Conservation (phyloP, 2,329 filamentous ascomycete genomes). For the Fusarium verticillioides region DNA sequence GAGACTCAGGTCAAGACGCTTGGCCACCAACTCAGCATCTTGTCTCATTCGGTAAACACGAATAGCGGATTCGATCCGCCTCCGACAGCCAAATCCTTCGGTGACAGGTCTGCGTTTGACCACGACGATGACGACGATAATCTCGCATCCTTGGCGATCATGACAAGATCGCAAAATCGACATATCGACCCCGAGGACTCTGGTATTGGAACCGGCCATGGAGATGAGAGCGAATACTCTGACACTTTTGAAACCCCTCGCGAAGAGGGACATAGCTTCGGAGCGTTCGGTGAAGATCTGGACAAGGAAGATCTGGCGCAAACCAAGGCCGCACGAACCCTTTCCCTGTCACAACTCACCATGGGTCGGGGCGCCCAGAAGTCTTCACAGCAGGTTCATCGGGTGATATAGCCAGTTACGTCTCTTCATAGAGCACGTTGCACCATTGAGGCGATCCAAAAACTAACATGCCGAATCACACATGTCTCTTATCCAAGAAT, state of each 20-base stretch:
- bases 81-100: slow-evolving; percentile 51
- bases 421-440: neutral
- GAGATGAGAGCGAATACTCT: slow-evolving; percentile 57
- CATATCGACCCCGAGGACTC: slow-evolving; percentile 50
- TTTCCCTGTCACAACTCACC: slow-evolving; percentile 72
- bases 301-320: slow-evolving; percentile 53
- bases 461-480: neutral
- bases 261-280: slow-evolving; percentile 58
- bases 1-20: slow-evolving; percentile 67
- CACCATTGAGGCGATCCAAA: neutral
- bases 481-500: slow-evolving; percentile 3
- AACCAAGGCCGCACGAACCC: slow-evolving; percentile 69
- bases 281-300: slow-evolving; percentile 57
- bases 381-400: slow-evolving; percentile 38
- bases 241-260: slow-evolving; percentile 64
- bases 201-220: slow-evolving; percentile 50
- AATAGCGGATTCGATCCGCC: slow-evolving; percentile 45
- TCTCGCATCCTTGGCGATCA: slow-evolving; percentile 31
- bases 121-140: slow-evolving; percentile 56
- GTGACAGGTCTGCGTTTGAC: slow-evolving; percentile 55
- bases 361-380: slow-evolving; percentile 47
- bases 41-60: slow-evolving; percentile 52
- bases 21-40: slow-evolving; percentile 59
- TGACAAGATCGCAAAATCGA: slow-evolving; percentile 27
- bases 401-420: slow-evolving; percentile 38